Conservation (phyloP, 2,329 filamentous ascomycete genomes). For the Coniochaeta prunicola region DNA sequence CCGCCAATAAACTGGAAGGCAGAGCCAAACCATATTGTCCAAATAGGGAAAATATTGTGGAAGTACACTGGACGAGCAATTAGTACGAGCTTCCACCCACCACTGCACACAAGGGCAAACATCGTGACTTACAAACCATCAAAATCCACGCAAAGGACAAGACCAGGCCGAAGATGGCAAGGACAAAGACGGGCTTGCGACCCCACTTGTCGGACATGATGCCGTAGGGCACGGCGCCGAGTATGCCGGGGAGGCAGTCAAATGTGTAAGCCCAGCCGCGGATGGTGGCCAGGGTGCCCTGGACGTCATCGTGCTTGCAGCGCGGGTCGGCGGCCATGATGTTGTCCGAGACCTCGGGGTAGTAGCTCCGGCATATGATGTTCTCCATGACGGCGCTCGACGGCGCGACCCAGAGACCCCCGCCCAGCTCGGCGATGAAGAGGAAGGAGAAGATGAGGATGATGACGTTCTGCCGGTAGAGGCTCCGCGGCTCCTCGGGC, state of each 20-base stretch:
- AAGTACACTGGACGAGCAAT: slow-evolving; percentile 22
- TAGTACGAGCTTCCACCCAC: neutral
- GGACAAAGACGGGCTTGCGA: slow-evolving; percentile 30
- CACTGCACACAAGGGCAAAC: neutral
- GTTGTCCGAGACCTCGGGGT: slow-evolving; percentile 29
- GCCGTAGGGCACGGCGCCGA: slow-evolving; percentile 37
- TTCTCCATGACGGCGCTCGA: slow-evolving; percentile 43
- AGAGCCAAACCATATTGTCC: slow-evolving; percentile 26
- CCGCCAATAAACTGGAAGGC: slow-evolving; percentile 33
- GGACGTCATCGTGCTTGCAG: slow-evolving; percentile 43
- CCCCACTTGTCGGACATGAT: slow-evolving; percentile 40
- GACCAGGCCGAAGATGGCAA: slow-evolving; percentile 16
- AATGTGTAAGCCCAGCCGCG: slow-evolving; percentile 37
- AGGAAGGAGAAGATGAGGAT: slow-evolving; percentile 24
- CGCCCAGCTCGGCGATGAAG: slow-evolving; percentile 34
- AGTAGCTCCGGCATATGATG: slow-evolving; percentile 43
- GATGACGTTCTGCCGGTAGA: slow-evolving; percentile 17
- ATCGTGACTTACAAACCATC: slow-evolving; percentile 13
- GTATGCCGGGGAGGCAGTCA: slow-evolving; percentile 35
- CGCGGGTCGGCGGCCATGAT: slow-evolving; percentile 26
- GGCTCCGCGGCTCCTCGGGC: slow-evolving; percentile 8
- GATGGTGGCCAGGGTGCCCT: slow-evolving; percentile 43
- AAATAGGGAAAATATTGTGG: slow-evolving; percentile 30
- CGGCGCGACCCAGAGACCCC: slow-evolving; percentile 26
- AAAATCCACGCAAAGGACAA: slow-evolving; percentile 14